phyloP scores from a whole-genome alignment of 2,329 filamentous ascomycete species.

The Talaromyces amestolkiae region DNA sequence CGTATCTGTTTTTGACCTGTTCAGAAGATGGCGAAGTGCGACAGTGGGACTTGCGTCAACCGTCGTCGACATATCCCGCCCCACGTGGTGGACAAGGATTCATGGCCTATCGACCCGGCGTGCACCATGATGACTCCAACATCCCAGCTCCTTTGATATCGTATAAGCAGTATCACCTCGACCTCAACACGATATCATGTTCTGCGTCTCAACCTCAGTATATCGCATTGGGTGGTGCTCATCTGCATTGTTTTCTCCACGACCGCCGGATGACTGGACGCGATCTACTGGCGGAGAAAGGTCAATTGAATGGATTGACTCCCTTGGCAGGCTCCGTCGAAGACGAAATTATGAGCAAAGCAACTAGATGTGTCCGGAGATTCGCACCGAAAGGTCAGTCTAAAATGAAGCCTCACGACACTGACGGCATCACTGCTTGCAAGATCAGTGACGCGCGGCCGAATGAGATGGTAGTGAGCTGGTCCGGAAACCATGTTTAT shows the following conservation, averaged over 20 bases:
- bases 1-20: conserved; percentile 66
- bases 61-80: conserved; percentile 61
- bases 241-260: conserved; percentile 67
- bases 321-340: conserved; percentile 47
- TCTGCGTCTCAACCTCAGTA: conserved; percentile 67
- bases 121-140: conserved; percentile 49
- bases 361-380: conserved; percentile 64
- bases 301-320: conserved; percentile 42
- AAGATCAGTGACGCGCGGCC: conserved; percentile 69
- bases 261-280: conserved; percentile 66
- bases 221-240: conserved; percentile 66
- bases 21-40: conserved; percentile 69
- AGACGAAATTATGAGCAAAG: conserved; percentile 56
- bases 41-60: conserved; percentile 66
- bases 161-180: conserved; percentile 61
- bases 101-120: conserved; percentile 40
- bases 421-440: conserved; percentile 63
- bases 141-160: conserved; percentile 64
- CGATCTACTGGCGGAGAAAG: conserved; percentile 55
- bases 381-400: conserved; percentile 63
- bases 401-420: conserved; percentile 47
- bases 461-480: conserved; percentile 66
- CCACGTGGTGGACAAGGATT: conserved; percentile 47
- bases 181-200: conserved; percentile 68
- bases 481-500: conserved; percentile 66